phyloP scores from a whole-genome alignment of 1,284 basidiomycete genomes.

The Leccinum insolens region DNA sequence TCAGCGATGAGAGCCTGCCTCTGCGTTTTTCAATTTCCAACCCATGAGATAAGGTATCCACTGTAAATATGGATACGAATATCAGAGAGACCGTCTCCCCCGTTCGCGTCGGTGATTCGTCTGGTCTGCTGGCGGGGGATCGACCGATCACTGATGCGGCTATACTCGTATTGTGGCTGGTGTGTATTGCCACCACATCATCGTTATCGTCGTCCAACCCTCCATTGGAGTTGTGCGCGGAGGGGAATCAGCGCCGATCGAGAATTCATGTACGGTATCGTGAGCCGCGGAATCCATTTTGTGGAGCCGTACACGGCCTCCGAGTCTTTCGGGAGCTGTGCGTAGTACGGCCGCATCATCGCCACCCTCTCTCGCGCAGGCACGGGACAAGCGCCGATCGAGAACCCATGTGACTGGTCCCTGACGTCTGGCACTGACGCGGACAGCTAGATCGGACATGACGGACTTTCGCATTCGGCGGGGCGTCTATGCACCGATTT shows the following conservation, averaged over 20 bases:
- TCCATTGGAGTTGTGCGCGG: not conserved
- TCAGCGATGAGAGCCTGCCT: not conserved
- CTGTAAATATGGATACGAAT: not conserved
- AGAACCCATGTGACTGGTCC: not conserved
- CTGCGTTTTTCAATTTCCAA: slow-evolving; percentile 1
- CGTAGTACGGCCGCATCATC: not conserved
- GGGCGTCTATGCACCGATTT: not conserved
- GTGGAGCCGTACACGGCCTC: not conserved
- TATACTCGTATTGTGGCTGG: not conserved
- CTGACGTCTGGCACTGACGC: not conserved
- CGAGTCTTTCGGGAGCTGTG: not conserved
- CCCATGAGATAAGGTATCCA: not conserved
- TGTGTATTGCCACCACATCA: not conserved
- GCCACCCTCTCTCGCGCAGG: not conserved
- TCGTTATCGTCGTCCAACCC: not conserved
- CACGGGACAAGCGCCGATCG: not conserved
- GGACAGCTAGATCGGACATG: not conserved
- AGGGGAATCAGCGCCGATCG: not conserved
- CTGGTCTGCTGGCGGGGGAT: not conserved
- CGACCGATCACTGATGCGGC: not conserved
- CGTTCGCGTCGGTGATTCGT: not conserved
- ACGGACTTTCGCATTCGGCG: not conserved
- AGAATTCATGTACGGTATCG: not conserved
- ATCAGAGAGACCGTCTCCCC: not conserved
- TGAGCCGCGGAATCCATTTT: not conserved